Conservation (phyloP, 2,329 filamentous ascomycete species). For the Paracorniculantispora psalliotae region DNA sequence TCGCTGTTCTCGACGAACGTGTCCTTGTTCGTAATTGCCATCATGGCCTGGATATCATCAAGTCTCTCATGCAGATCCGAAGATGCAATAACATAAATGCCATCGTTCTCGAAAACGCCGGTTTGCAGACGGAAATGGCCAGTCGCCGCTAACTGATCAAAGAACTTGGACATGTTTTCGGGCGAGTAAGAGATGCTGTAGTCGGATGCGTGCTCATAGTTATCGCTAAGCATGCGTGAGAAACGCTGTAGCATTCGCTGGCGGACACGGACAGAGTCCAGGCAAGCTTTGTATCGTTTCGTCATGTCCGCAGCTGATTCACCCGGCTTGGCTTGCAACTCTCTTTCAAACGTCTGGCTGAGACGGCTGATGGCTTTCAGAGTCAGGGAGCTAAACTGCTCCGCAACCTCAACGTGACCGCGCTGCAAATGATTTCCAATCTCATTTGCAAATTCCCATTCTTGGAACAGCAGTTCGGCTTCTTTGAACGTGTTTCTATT, state of each 20-base stretch:
- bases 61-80: constrained; percentile 69
- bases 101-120: constrained; percentile 63
- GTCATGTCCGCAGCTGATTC: constrained; percentile 87
- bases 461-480: constrained; percentile 91
- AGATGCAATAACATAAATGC: constrained; percentile 80
- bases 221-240: constrained; percentile 80
- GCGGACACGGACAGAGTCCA: constrained; percentile 92
- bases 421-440: constrained; percentile 87
- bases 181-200: constrained; percentile 74
- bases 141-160: constrained; percentile 72
- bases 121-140: constrained; percentile 85
- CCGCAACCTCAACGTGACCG: constrained; percentile 92
- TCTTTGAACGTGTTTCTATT: constrained; percentile 99
- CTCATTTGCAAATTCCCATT: constrained; percentile 96
- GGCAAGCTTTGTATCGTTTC: constrained; percentile 90
- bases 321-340: constrained; percentile 77
- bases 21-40: constrained; percentile 62
- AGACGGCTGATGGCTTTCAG: constrained; percentile 87
- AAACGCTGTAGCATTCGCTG: constrained; percentile 97
- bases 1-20: constrained; percentile 66
- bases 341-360: constrained; percentile 85
- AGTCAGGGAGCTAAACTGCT: constrained; percentile 92
- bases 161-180: constrained; percentile 68
- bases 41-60: constrained; percentile 78
- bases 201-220: constrained; percentile 95